These are phyloP conservation scores for Scleroderma citrinum DNA, from an alignment of 768 basidiomycete genomes.

Conservation along the genomic window DNA sequence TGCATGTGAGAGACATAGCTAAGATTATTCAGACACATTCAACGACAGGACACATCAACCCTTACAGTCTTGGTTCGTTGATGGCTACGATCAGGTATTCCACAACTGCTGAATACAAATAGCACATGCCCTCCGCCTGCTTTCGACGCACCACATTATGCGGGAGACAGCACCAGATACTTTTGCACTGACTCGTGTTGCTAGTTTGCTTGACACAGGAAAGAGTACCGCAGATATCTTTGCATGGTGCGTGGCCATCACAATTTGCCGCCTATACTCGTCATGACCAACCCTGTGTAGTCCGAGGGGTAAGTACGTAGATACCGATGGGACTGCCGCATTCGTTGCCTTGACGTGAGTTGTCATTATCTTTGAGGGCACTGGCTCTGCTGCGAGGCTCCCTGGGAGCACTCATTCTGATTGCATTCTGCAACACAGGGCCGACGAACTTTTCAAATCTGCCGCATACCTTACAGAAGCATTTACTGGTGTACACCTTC, in stretches of 20 bases:
- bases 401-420: neutral
- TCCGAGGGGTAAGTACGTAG: constrained; percentile 59
- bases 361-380: constrained; percentile 1
- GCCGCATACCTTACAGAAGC: constrained; percentile 72
- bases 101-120: neutral
- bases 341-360: constrained; percentile 65
- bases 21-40: constrained; percentile 15
- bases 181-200: constrained; percentile 67
- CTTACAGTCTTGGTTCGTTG: constrained; percentile 13
- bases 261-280: neutral
- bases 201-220: constrained; percentile 63
- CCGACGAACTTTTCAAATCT: constrained; percentile 74
- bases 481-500: constrained; percentile 32
- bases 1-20: constrained; percentile 20
- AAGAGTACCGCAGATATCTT: constrained; percentile 46
- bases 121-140: constrained; percentile 71
- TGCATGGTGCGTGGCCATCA: constrained; percentile 34
- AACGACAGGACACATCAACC: constrained; percentile 13
- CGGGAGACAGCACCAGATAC: constrained; percentile 64
- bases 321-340: constrained; percentile 61
- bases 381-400: too few species aligned
- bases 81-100: neutral
- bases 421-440: constrained; percentile 31
- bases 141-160: constrained; percentile 75
- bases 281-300: constrained; percentile 26